Percentiles rank a stretch among this genome's conserved stretches.
Conservation (phyloP, 1,139 yeast species). For the Magnusiomyces magnusii region DNA sequence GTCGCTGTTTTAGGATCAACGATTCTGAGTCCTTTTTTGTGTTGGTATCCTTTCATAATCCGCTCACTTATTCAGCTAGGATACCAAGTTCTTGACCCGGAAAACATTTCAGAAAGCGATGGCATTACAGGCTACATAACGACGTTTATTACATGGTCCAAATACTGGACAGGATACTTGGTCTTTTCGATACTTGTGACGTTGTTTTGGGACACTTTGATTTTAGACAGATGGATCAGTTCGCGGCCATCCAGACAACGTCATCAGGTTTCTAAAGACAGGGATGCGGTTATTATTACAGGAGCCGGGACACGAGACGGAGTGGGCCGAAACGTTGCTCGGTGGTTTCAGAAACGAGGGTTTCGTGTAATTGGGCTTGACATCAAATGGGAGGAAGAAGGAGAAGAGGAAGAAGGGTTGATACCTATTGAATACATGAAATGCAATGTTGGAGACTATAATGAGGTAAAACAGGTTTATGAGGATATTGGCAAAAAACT, state of each 20-base stretch:
- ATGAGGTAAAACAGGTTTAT: constrained; percentile 15
- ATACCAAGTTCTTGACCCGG: background rate
- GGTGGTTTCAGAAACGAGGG: constrained; percentile 31
- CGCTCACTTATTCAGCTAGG: background rate
- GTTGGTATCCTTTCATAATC: constrained; percentile 5
- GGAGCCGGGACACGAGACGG: constrained; percentile 55
- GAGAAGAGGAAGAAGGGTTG: constrained; percentile 13
- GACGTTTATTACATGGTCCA: background rate
- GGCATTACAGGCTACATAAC: background rate
- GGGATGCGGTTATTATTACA: constrained; percentile 44
- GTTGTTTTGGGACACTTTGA: background rate
- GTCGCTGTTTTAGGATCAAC: constrained; percentile 5
- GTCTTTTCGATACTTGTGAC: background rate
- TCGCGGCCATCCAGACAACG: constrained; percentile 14
- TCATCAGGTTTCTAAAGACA: constrained; percentile 19
- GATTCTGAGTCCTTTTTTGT: constrained; percentile 4
- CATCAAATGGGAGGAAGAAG: constrained; percentile 25
- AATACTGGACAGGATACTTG: background rate
- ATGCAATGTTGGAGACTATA: constrained; percentile 38
- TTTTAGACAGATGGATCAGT: background rate
- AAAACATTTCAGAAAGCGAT: background rate
- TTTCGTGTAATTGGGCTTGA: constrained; percentile 45
- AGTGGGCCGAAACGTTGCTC: constrained; percentile 44
- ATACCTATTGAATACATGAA: constrained; percentile 32
- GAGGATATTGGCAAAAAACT: background rate